Base-by-base conservation (phyloP, 108 stramenopile genomes). In the Ochromonas danica region DNA sequence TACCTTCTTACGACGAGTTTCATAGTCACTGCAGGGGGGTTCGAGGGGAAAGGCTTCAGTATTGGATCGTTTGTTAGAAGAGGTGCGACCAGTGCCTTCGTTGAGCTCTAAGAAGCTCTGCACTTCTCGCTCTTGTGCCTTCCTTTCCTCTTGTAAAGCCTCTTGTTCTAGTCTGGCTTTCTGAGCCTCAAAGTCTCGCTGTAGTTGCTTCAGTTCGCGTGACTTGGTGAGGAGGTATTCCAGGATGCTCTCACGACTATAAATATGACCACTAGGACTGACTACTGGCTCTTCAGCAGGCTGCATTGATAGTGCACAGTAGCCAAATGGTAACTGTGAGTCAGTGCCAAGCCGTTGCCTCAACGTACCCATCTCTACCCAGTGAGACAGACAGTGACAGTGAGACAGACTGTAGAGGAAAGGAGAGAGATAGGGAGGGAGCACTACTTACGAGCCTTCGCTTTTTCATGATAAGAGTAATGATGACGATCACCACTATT, bases 271-370 rank as follows among this genome's bases (percentile, higher is more conserved):
- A 61, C 39, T 42, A 1, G 82, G 82, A 33, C 78, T 78, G 22
- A 43, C 43, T 1, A 83, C 82, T 27, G 80, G 72, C 40, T 85
- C 83, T 1, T 62, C 40, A 31, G 63, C 84, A 1, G 86, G 88
- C 3, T 86, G 80, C 27, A 92, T 74, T 43, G 83, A 85, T n/a
- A 95, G 83, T 43, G 83, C 84, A 79, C 94, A 95, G 77, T 92
- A 80, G 0, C 93, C 94, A 79, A 95, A 92, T 17, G 67, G 79
- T 17, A 80, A 25, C 71, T 80, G 79, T 22, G 79, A 70, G 42
- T 80, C 79, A 3, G 36, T 0, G 0, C 79, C 79, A 0, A 1
- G 0, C 31, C 79, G 36, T 70, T 0, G 31, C 1, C 39, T 33
- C 0, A 2, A 1, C 71, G 71, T 42, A 33, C 61, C 63, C 30